Evolutionary conservation across 441 rosid species (phyloP).

Genomic region (Flueggea neowawraea): DNA sequence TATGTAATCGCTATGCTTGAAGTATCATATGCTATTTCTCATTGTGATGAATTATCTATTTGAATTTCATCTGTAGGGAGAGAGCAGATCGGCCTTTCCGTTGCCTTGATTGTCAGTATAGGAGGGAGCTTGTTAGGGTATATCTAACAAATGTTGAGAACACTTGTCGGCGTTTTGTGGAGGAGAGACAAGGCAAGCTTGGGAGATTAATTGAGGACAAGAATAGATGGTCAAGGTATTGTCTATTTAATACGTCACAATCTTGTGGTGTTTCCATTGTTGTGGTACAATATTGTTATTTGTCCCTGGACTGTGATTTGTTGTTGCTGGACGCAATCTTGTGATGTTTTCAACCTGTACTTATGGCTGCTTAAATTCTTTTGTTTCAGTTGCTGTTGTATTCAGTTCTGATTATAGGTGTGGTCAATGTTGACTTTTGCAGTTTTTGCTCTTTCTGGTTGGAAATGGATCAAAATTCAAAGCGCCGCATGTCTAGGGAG

Average conservation of each 20-base stretch:
- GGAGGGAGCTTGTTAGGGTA: constrained; percentile 97
- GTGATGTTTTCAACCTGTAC: too few relatives aligned
- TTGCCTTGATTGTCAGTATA: constrained; percentile 89
- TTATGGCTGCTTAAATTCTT: too few relatives aligned
- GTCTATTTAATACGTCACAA: constrained; percentile 3
- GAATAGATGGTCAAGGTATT: constrained; percentile 92
- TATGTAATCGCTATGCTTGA: background rate
- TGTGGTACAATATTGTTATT: too few relatives aligned
- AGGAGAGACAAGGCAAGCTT: constrained; percentile 84
- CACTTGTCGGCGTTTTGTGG: constrained; percentile 83
- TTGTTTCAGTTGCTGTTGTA: background rate
- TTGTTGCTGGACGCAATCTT: too few relatives aligned
- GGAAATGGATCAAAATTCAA: constrained; percentile 71
- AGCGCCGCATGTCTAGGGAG: constrained; percentile 79
- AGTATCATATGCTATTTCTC: background rate
- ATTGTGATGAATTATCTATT: background rate
- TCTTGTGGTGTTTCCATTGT: too few relatives aligned
- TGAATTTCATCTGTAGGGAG: constrained; percentile 54
- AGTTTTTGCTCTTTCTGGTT: constrained; percentile 86
- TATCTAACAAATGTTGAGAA: constrained; percentile 90
- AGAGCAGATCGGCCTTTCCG: constrained; percentile 93
- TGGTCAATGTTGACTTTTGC: constrained; percentile 9
- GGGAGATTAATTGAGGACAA: constrained; percentile 79
- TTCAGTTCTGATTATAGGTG: background rate
- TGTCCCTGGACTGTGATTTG: too few relatives aligned